phyloP scores from a whole-genome alignment of 75 land plant genomes.

The Picea glauca region DNA sequence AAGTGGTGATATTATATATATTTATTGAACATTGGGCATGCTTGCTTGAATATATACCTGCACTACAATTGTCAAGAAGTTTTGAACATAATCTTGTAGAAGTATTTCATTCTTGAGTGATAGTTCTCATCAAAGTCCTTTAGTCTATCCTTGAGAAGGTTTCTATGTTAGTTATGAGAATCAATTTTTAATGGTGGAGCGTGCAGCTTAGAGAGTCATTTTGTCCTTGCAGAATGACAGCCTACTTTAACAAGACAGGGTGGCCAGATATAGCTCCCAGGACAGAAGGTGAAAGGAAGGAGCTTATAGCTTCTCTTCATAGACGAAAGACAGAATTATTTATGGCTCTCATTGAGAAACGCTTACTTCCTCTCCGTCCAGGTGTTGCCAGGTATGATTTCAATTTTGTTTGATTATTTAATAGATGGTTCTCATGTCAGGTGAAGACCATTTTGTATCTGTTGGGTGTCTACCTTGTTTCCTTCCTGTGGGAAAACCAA shows the following conservation, averaged over 20 bases:
- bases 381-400: conserved; percentile 77
- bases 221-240: conserved; percentile 67
- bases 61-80: not conserved
- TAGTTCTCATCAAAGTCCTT: not conserved
- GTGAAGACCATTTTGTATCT: not conserved
- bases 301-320: conserved; percentile 86
- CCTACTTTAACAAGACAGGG: conserved; percentile 79
- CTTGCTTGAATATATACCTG: not conserved
- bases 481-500: not conserved
- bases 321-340: conserved; percentile 91
- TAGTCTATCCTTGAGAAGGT: not conserved
- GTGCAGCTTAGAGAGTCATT: too few relatives aligned
- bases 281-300: conserved; percentile 67
- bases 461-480: not conserved
- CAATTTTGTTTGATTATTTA: not conserved
- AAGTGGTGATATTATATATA: conserved; percentile 9
- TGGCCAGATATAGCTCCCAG: conserved; percentile 87
- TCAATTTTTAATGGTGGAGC: not conserved
- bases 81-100: not conserved
- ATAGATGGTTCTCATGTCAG: not conserved
- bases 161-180: not conserved
- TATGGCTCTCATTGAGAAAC: conserved; percentile 88
- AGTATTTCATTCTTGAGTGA: not conserved
- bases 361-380: conserved; percentile 86
- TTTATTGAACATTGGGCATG: not conserved